phyloP scores from a whole-genome alignment of 1,284 basidiomycete genomes.

The Erythrobasidium hasegawianum region DNA sequence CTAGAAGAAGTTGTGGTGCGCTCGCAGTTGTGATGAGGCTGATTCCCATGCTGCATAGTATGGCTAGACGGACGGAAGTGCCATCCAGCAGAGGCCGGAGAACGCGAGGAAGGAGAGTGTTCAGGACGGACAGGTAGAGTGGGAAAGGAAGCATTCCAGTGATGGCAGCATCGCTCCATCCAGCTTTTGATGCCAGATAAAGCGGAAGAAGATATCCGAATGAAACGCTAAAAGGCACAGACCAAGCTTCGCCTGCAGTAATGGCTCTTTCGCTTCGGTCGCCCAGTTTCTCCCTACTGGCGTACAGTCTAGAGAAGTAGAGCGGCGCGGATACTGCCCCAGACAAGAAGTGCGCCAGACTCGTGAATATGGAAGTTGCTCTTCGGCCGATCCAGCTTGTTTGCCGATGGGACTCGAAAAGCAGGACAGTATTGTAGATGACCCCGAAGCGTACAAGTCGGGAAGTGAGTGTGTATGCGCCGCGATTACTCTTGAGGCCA shows the following conservation, averaged over 20 bases:
- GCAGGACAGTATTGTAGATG: constrained; percentile 7
- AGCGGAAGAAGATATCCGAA: constrained; percentile 16
- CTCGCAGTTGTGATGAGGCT: background rate
- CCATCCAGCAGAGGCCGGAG: background rate
- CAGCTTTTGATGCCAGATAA: background rate
- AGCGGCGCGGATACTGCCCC: constrained; percentile 21
- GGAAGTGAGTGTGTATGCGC: constrained; percentile 11
- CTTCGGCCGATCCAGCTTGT: constrained; percentile 6
- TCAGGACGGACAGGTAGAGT: constrained; percentile 10
- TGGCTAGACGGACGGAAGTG: too few species aligned
- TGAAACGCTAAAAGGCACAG: constrained; percentile 6
- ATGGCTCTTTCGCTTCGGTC: background rate
- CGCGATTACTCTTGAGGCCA: background rate
- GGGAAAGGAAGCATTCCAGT: constrained; percentile 18
- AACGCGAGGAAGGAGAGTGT: constrained; percentile 8
- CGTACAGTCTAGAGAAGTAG: constrained; percentile 23
- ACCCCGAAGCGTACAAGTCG: constrained; percentile 18
- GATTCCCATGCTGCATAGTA: too few species aligned
- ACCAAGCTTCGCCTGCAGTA: constrained; percentile 8
- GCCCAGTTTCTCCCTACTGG: background rate
- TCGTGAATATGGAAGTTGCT: constrained; percentile 4
- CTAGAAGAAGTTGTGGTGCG: constrained; percentile 8
- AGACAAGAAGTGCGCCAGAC: constrained; percentile 11
- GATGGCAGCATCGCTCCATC: constrained; percentile 20
- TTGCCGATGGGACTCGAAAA: constrained; percentile 16